Conservation (phyloP, 768 basidiomycete genomes). For the Auricularia sp. region DNA sequence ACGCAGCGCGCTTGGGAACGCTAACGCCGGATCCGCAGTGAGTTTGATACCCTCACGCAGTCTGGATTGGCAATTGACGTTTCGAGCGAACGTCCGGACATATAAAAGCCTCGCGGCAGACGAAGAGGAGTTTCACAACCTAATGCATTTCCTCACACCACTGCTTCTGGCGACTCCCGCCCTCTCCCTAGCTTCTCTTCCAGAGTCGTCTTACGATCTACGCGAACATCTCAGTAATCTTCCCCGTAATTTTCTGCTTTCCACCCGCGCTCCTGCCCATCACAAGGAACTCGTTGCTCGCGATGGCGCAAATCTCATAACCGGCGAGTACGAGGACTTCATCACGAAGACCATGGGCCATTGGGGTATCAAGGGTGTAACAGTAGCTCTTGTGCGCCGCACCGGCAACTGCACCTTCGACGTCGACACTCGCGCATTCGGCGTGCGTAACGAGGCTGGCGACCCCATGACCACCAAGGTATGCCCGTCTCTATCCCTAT, state of each 20-base stretch:
- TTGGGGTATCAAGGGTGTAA: constrained; percentile 6
- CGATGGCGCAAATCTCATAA: not conserved
- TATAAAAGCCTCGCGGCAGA: too few species aligned
- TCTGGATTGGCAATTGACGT: too few species aligned
- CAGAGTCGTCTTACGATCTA: not conserved
- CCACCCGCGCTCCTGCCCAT: not conserved
- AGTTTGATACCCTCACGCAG: too few species aligned
- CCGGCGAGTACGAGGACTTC: not conserved
- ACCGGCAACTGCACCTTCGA: constrained; percentile 1
- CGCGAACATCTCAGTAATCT: not conserved
- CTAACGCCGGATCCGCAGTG: too few species aligned
- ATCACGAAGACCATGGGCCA: not conserved
- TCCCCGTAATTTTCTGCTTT: not conserved
- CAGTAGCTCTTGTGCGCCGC: constrained; percentile 4
- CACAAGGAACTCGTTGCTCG: not conserved
- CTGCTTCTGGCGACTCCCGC: not conserved
- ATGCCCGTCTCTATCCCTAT: not conserved
- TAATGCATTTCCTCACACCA: too few species aligned
- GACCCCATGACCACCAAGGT: not conserved
- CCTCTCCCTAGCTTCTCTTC: not conserved
- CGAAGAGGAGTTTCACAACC: too few species aligned
- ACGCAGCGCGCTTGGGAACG: too few species aligned
- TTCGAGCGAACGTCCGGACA: too few species aligned
- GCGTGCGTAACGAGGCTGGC: constrained; percentile 2
- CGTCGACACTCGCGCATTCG: constrained; percentile 4